Percentiles rank a stretch among this genome's conserved stretches.
phyloP scores from a whole-genome alignment of 371 early-diverging fungal genomes.

The Batrachochytrium dendrobatidis region DNA sequence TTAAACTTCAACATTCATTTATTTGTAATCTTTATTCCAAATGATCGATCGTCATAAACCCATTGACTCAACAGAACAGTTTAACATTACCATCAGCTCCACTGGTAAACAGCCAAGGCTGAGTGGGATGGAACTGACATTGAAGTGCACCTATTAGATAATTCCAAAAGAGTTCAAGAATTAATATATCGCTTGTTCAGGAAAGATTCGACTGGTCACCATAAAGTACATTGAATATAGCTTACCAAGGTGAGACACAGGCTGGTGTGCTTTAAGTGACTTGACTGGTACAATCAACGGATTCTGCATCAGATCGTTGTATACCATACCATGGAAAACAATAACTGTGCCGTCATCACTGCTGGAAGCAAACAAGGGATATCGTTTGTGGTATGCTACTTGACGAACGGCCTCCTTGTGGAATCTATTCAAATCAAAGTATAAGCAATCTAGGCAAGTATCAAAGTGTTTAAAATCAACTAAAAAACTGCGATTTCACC shows the following conservation, averaged over 20 bases:
- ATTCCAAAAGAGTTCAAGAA: conserved; percentile 33
- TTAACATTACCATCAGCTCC: conserved; percentile 40
- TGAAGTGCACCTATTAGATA: too few species aligned
- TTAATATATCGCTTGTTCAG: neutral
- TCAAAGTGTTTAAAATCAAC: neutral
- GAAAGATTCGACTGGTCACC: neutral
- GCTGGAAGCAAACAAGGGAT: conserved; percentile 90
- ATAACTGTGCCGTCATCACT: conserved; percentile 91
- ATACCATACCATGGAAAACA: conserved; percentile 96
- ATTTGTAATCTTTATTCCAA: too few species aligned
- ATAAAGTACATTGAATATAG: neutral
- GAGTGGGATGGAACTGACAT: conserved; percentile 88
- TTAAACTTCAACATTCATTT: too few species aligned
- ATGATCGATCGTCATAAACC: too few species aligned
- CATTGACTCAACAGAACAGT: conserved; percentile 32
- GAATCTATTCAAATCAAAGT: conserved; percentile 43
- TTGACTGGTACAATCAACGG: conserved; percentile 97
- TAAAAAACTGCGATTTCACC: conserved; percentile 35
- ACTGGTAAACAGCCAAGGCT: conserved; percentile 84
- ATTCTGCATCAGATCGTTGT: conserved; percentile 85
- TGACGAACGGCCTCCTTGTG: conserved; percentile 84
- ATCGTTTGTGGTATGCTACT: conserved; percentile 76
- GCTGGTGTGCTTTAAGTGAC: conserved; percentile 74
- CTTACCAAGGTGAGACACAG: conserved; percentile 61
- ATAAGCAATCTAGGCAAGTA: neutral